Evolutionary conservation across 1,284 basidiomycete species (phyloP).

Genomic region (Microbotryum violaceum): DNA sequence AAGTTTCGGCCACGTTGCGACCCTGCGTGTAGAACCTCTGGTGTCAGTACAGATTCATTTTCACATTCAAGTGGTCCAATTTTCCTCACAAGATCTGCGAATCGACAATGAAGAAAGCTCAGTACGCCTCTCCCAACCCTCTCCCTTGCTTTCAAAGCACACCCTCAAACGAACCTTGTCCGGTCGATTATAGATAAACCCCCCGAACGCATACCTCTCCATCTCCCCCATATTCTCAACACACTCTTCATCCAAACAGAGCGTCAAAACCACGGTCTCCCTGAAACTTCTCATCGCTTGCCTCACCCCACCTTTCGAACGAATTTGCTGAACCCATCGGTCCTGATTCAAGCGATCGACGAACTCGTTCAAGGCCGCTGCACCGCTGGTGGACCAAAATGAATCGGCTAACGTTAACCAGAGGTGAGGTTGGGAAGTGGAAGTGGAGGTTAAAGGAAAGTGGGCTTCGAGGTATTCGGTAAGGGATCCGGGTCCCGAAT

Average conservation of each 20-base stretch:
- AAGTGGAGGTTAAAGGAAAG: not conserved
- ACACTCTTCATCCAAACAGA: constrained; percentile 19
- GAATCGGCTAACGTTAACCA: constrained; percentile 23
- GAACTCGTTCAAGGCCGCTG: constrained; percentile 14
- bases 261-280: constrained; percentile 18
- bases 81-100: constrained; percentile 15
- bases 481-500: not conserved
- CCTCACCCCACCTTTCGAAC: not conserved
- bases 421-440: not conserved
- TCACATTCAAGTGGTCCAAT: not conserved
- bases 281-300: not conserved
- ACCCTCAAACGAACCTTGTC: constrained; percentile 8
- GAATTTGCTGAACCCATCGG: constrained; percentile 1
- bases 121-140: not conserved
- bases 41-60: not conserved
- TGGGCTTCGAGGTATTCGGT: constrained; percentile 14
- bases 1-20: constrained; percentile 27
- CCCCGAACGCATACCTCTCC: constrained; percentile 17
- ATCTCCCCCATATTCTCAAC: constrained; percentile 5
- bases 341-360: constrained; percentile 18
- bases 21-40: not conserved
- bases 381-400: constrained; percentile 9
- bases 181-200: constrained; percentile 12
- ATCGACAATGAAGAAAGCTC: not conserved
- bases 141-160: not conserved